Conservation (phyloP, 352 stramenopile species). For the Globisporangium irregulare region DNA sequence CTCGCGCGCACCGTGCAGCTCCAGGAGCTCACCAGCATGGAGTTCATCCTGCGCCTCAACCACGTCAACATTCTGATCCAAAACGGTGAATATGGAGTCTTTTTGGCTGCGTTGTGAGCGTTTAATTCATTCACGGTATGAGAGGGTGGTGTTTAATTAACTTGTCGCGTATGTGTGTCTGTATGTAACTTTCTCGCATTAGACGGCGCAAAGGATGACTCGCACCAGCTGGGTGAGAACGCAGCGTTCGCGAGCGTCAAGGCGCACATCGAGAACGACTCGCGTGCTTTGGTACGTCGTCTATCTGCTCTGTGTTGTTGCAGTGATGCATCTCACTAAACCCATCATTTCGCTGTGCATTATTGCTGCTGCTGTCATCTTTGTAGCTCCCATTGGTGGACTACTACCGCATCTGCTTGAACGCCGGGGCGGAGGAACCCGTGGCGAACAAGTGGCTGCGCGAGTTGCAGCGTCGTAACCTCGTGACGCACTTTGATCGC, state of each 20-base stretch:
- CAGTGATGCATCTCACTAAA: not conserved
- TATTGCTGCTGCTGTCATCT: not conserved
- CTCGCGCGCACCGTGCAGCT: conserved; percentile 65
- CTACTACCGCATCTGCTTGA: conserved; percentile 74
- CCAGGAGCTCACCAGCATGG: conserved; percentile 54
- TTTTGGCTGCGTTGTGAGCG: not conserved
- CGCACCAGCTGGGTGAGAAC: conserved; percentile 33
- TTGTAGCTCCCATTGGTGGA: conserved; percentile 60
- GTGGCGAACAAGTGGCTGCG: conserved; percentile 77
- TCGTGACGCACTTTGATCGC: conserved; percentile 73
- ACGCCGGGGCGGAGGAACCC: conserved; percentile 58
- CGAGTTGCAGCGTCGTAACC: conserved; percentile 70
- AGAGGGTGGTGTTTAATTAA: not conserved
- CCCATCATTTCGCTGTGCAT: no score
- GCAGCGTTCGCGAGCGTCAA: conserved; percentile 68
- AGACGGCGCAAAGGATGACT: conserved; percentile 34
- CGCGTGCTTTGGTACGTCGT: conserved; percentile 41
- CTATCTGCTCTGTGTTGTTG: not conserved
- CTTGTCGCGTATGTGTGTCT: not conserved
- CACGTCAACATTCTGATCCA: conserved; percentile 57
- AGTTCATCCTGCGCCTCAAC: conserved; percentile 72
- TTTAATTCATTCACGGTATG: not conserved
- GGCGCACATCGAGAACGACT: conserved; percentile 55
- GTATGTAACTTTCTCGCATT: not conserved
- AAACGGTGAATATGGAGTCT: conserved; percentile 25